These are phyloP conservation scores for Myriosclerotinia curreyana DNA, from an alignment of 2,329 filamentous ascomycete genomes.

Conservation along the genomic window DNA sequence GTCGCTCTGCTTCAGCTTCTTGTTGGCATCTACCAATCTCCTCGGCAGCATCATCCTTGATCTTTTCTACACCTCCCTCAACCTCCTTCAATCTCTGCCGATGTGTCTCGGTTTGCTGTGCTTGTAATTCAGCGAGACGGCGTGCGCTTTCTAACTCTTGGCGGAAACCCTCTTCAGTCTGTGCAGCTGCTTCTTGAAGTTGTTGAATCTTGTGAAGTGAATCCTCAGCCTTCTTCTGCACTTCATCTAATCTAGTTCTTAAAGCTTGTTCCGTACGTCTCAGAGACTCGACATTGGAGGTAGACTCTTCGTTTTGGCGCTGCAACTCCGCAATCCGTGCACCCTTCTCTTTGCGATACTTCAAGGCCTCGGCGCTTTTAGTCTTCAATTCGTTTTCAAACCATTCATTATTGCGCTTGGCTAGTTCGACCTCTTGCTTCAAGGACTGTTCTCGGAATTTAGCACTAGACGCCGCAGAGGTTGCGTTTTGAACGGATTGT, in stretches of 20 bases:
- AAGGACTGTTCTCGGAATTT: conserved; percentile 89
- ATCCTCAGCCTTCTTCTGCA: conserved; percentile 84
- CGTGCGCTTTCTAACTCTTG: conserved; percentile 80
- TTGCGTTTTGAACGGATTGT: conserved; percentile 77
- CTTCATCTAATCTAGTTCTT: conserved; percentile 75
- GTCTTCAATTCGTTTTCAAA: conserved; percentile 88
- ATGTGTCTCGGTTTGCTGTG: conserved; percentile 71
- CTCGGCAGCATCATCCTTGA: conserved; percentile 60
- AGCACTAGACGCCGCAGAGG: conserved; percentile 73
- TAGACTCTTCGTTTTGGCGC: conserved; percentile 81
- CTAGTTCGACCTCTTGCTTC: conserved; percentile 84
- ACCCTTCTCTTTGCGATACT: conserved; percentile 92
- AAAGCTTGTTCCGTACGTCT: conserved; percentile 77
- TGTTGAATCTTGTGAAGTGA: conserved; percentile 77
- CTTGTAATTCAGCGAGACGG: conserved; percentile 77
- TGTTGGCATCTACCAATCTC: conserved; percentile 53
- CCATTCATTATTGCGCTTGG: conserved; percentile 90
- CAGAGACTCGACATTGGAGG: conserved; percentile 70
- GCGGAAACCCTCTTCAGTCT: conserved; percentile 81
- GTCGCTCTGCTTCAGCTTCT: conserved; percentile 54
- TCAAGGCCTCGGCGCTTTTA: conserved; percentile 81
- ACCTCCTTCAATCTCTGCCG: conserved; percentile 68
- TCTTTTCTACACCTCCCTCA: conserved; percentile 57
- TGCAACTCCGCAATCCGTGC: conserved; percentile 85
- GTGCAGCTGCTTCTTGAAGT: conserved; percentile 76